A percentile compares a stretch with the other conserved stretches of the same genome.
Evolutionary conservation across 495 filamentous ascomycete genomes (phyloP).

Genomic region (Annulohypoxylon maeteangense): DNA sequence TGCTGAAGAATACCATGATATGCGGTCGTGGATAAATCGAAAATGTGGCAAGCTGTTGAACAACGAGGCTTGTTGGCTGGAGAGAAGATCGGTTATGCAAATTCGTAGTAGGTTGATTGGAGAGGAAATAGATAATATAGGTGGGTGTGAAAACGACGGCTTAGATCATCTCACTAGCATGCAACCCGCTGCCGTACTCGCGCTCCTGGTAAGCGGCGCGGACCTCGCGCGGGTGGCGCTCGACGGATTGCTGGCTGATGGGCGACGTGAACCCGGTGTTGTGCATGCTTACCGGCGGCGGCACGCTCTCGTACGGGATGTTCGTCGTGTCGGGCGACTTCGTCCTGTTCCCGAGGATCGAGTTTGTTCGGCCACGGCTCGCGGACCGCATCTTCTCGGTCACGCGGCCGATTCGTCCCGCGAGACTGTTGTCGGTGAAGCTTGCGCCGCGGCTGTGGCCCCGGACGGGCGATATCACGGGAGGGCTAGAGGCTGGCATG

Average conservation of each 20-base stretch:
- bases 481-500: slow-evolving; percentile 23
- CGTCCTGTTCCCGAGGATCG: slow-evolving; percentile 48
- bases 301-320: slow-evolving; percentile 68
- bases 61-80: not conserved
- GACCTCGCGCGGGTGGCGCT: slow-evolving; percentile 57
- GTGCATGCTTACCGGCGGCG: slow-evolving; percentile 46
- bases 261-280: slow-evolving; percentile 1
- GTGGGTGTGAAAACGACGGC: too few species aligned
- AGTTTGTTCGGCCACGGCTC: slow-evolving; percentile 63
- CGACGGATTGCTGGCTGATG: slow-evolving; percentile 25
- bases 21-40: slow-evolving; percentile 38
- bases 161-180: slow-evolving; percentile 60
- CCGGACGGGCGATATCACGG: slow-evolving; percentile 43
- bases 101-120: not conserved
- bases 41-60: slow-evolving; percentile 2
- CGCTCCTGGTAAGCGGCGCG: slow-evolving; percentile 51
- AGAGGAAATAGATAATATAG: not conserved
- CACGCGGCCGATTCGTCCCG: slow-evolving; percentile 70
- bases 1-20: slow-evolving; percentile 37
- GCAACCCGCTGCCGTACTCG: slow-evolving; percentile 57
- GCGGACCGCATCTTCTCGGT: slow-evolving; percentile 76
- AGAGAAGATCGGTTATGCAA: slow-evolving; percentile 7
- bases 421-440: slow-evolving; percentile 70
- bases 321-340: slow-evolving; percentile 54
- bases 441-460: slow-evolving; percentile 74